Evolutionary conservation across 2,329 filamentous ascomycete species (phyloP).

Genomic region (Pseudogymnoascus pannorum): DNA sequence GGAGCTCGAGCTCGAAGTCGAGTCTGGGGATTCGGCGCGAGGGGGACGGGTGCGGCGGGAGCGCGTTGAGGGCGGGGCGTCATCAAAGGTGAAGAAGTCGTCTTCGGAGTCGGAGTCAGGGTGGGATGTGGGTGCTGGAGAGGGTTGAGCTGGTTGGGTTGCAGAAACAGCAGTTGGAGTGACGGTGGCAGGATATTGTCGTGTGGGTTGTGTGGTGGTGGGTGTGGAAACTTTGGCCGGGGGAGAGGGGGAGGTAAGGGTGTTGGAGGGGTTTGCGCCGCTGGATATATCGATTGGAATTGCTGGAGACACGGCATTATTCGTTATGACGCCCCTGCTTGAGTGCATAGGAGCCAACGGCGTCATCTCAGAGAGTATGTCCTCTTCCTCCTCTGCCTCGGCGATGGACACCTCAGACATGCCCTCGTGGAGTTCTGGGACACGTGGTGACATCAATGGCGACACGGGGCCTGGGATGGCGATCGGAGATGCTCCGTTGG

Average conservation of each 20-base stretch:
- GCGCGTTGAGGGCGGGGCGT: background rate
- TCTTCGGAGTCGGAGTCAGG: background rate
- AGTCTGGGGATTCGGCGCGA: background rate
- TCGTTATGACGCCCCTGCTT: background rate
- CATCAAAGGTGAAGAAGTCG: background rate
- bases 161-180: background rate
- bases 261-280: background rate
- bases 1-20: background rate
- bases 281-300: background rate
- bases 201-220: background rate
- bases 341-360: slow-evolving; percentile 2
- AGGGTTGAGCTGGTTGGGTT: background rate
- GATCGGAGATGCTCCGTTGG: background rate
- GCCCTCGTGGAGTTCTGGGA: background rate
- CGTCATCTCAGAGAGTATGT: background rate
- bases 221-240: background rate
- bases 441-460: background rate
- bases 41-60: background rate
- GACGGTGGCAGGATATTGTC: background rate
- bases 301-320: background rate
- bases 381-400: background rate
- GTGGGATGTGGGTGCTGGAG: background rate
- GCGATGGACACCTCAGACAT: background rate
- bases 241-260: background rate
- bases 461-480: background rate